Evolutionary conservation across 1,139 yeast species (phyloP), one percentile per base, ranked within the genome.

Genomic region (Taiozyma sp.): DNA sequence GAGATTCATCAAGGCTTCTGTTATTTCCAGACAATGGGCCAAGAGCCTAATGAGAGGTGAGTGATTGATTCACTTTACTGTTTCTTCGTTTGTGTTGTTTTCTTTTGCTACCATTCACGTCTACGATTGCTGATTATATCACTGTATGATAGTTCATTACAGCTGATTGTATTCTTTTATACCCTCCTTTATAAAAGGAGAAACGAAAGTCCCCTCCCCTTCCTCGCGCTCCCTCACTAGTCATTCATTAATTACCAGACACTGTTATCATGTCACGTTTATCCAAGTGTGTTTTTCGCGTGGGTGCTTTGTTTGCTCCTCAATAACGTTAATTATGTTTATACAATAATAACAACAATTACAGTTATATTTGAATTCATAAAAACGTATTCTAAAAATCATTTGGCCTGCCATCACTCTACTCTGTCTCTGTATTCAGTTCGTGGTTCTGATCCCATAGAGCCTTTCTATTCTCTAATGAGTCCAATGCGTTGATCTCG

Each of bases 21-120:
- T 88, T 34, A 75, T 88, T 54, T 88, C 96, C 56, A 81, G 96
- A 62, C 87, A 85, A 65, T 91, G 97, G 97, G 97, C 95, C 49
- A 85, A 86, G 68, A 77, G 79, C 60, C 47, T 58, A 16, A 47
- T 56, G 50, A 56, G 54, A 46, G 41, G 24, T 22, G 41, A 37
- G 9, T 37, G 24, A 37, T 37, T 16, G 24, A 21, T 37, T 19
- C 41, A 37, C 34, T 30, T 30, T 30, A 14, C n/a, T 30, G 5
- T 3, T 30, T 30, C 14, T 13, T 24, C 26, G 7, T 24, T 7
- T 7, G 26, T 24, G 7, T 24, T 6, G 2, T 24, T 5, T 24
- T 24, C 3, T 5, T 24, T 24, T 2, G 26, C 26, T 24, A 24
- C 26, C 7, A 24, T 24, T 24, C 7, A 5, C 26, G 26, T 24